Evolutionary conservation across 345 rosid genomes (phyloP).

Genomic region (Syzygium oleosum): DNA sequence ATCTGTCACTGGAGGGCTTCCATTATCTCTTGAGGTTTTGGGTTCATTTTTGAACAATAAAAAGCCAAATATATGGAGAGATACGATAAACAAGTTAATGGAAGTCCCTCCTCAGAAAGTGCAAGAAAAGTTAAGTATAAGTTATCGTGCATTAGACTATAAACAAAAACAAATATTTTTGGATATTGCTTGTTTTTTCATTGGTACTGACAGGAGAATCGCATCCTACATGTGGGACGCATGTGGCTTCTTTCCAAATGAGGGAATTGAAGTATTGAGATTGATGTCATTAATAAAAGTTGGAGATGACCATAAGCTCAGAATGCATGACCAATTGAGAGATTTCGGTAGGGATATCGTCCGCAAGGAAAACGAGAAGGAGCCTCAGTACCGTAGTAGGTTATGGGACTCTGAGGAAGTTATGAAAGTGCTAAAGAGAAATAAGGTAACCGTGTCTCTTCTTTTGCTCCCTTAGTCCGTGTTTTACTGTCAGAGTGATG

Average conservation of each 20-base stretch:
- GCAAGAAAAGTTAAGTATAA: background rate
- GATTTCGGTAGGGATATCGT: conserved; percentile 4
- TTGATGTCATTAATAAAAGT: background rate
- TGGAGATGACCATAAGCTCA: background rate
- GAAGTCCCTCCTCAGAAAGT: background rate
- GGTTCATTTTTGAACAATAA: background rate
- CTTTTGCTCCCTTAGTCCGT: too few relatives aligned
- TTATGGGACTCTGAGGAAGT: background rate
- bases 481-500: too few relatives aligned
- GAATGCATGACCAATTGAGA: background rate
- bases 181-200: background rate
- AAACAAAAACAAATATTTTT: background rate
- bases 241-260: background rate
- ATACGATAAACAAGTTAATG: background rate
- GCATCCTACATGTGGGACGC: background rate
- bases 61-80: background rate
- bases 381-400: background rate
- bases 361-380: background rate
- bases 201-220: background rate
- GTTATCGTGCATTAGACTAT: background rate
- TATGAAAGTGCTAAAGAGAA: background rate
- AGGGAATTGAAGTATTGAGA: background rate
- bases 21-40: too few relatives aligned
- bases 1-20: too few relatives aligned
- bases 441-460: background rate